These are phyloP conservation scores for Saccharomycopsis fibuligera DNA, from an alignment of 805 yeast genomes.

Conservation along the genomic window DNA sequence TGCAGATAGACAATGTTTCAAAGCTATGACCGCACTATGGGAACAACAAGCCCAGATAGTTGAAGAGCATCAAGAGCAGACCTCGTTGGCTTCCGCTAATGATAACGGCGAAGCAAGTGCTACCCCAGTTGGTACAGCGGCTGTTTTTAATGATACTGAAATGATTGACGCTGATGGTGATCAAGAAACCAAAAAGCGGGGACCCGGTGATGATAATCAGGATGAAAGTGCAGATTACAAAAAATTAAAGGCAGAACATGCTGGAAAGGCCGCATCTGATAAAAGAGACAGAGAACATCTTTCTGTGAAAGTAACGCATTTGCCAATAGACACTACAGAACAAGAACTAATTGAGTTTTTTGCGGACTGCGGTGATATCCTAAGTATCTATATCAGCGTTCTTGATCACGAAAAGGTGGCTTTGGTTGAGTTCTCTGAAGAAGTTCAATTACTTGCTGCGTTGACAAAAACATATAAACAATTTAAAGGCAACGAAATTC, in stretches of 20 bases:
- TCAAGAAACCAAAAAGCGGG: neutral
- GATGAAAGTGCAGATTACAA: neutral
- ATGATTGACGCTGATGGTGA: constrained; percentile 12
- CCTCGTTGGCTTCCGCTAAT: no score
- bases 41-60: neutral
- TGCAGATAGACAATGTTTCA: neutral
- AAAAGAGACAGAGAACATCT: constrained; percentile 54
- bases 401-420: constrained; percentile 30
- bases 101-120: neutral
- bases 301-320: constrained; percentile 46
- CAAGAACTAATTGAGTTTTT: constrained; percentile 39
- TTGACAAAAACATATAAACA: constrained; percentile 51
- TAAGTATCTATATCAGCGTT: constrained; percentile 28
- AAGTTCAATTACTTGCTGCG: constrained; percentile 47
- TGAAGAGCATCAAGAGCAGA: neutral
- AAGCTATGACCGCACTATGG: neutral
- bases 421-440: constrained; percentile 49
- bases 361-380: constrained; percentile 53
- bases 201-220: neutral
- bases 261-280: constrained; percentile 6
- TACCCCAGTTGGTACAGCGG: neutral
- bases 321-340: constrained; percentile 38
- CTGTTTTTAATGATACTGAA: neutral
- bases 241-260: constrained; percentile 5
- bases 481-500: constrained; percentile 37